These are phyloP conservation scores for Pyrenophora tritici-repentis DNA, from an alignment of 2,329 filamentous ascomycete genomes.

Conservation along the genomic window DNA sequence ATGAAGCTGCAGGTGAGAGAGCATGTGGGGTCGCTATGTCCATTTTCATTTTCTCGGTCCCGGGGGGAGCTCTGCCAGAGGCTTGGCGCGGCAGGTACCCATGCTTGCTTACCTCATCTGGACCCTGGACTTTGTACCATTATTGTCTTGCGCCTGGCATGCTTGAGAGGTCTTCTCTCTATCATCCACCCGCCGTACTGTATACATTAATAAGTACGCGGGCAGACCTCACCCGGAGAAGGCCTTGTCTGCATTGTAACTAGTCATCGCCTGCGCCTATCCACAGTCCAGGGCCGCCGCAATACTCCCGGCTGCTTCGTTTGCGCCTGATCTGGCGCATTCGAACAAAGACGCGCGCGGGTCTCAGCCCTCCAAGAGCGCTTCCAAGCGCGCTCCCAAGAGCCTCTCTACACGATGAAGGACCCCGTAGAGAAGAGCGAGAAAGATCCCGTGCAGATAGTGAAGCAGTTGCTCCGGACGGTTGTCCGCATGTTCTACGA, in stretches of 20 bases:
- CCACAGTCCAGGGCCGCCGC: background rate
- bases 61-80: constrained; percentile 6
- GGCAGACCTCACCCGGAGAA: constrained; percentile 14
- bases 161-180: background rate
- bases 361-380: background rate
- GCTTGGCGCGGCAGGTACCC: constrained; percentile 30
- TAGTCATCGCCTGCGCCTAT: background rate
- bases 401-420: constrained; percentile 35
- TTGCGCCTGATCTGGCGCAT: constrained; percentile 11
- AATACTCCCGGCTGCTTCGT: background rate
- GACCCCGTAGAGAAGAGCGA: constrained; percentile 51
- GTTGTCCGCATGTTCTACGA: constrained; percentile 86
- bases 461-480: constrained; percentile 81
- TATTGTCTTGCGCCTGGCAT: constrained; percentile 6
- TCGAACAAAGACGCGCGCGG: constrained; percentile 14
- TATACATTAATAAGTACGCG: constrained; percentile 18
- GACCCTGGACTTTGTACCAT: background rate
- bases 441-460: constrained; percentile 62
- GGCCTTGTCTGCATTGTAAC: background rate
- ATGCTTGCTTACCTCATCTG: constrained; percentile 23
- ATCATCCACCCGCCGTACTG: constrained; percentile 18
- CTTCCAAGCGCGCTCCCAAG: background rate
- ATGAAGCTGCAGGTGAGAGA: constrained; percentile 6
- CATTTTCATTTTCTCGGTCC: constrained; percentile 24
- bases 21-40: constrained; percentile 20